Percentiles rank a stretch among this genome's conserved stretches.
Evolutionary conservation across 768 basidiomycete genomes (phyloP).

Genomic region (Xanthoconium stramineum): DNA sequence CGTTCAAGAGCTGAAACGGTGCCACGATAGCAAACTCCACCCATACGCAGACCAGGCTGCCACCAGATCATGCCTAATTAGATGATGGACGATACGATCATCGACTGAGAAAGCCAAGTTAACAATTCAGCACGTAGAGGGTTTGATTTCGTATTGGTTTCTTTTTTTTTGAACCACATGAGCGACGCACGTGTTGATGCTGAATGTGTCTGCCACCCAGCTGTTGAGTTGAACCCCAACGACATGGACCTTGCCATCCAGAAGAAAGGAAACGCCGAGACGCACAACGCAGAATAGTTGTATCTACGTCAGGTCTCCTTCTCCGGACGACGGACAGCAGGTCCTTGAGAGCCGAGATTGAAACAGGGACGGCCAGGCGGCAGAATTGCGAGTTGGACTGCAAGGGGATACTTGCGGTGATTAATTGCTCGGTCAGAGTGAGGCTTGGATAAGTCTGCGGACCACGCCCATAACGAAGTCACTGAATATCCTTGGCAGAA

Average conservation of each 20-base stretch:
- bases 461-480: conserved; percentile 21
- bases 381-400: not conserved
- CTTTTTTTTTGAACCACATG: not conserved
- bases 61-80: conserved; percentile 75
- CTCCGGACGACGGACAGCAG: conserved; percentile 61
- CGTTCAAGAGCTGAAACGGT: conserved; percentile 74
- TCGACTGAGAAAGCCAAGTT: conserved; percentile 48
- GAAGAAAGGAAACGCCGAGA: not conserved
- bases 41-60: conserved; percentile 81
- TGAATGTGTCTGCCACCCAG: conserved; percentile 82
- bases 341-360: conserved; percentile 41
- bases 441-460: conserved; percentile 38
- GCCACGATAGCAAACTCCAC: conserved; percentile 57
- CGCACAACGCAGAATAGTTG: conserved; percentile 68
- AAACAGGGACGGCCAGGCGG: conserved; percentile 4
- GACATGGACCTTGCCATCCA: not conserved
- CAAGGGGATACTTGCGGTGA: conserved; percentile 42
- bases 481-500: not conserved
- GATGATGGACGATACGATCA: conserved; percentile 75
- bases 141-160: not conserved
- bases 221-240: conserved; percentile 32
- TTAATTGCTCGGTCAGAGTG: conserved; percentile 53
- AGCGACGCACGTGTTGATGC: conserved; percentile 63
- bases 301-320: conserved; percentile 63
- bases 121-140: not conserved